Evolutionary conservation across 768 basidiomycete genomes (phyloP), one percentile per base, ranked within the genome.

Genomic region (Serendipita sp.): DNA sequence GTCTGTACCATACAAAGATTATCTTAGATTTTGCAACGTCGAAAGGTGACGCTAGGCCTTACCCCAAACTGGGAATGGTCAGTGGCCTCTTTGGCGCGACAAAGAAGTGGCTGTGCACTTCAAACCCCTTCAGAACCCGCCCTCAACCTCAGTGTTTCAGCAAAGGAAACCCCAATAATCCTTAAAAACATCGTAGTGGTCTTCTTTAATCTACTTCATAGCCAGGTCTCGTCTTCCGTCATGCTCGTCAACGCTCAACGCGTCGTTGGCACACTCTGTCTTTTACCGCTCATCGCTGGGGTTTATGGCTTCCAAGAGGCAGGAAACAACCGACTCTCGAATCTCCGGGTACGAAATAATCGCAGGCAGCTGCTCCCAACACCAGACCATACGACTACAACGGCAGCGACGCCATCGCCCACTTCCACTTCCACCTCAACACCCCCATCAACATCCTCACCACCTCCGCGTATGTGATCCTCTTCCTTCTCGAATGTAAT

Each of bases 401-500:
- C 35, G 66, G 67, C 47, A 72, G 71, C 68, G 70, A 70, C 60
- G 23, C 23, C 23, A 23, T 23, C 23, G 68, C 69, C 63, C 68
- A 66, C 63, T 62, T 64, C 23, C 69, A 71, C 58, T 66, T 71
- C 51, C 66, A 71, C 47, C 66, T 72, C 44, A 70, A 75, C 56
- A 69, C 73, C n/a, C 36, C 62, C 38, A 66, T 65, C 30, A 71
- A 74, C 62, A 66, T 70, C 36, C 67, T 70, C 32, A 68, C 73
- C 41, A 68, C 73, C 41, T 70, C 75, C 46, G 68, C 74, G 48
- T 51, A 51, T 32, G 48, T 51, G 30, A 18, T 51, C 1, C 48
- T 51, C 7, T 51, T 51, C 8, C n/a, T 51, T 5, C 48, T 18
- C 1, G n/a, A n/a, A 51, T 32, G 30, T 8, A 8, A 51, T 5